phyloP scores from a whole-genome alignment of 2,329 filamentous ascomycete species.

The Teratosphaeria zuluensis region DNA sequence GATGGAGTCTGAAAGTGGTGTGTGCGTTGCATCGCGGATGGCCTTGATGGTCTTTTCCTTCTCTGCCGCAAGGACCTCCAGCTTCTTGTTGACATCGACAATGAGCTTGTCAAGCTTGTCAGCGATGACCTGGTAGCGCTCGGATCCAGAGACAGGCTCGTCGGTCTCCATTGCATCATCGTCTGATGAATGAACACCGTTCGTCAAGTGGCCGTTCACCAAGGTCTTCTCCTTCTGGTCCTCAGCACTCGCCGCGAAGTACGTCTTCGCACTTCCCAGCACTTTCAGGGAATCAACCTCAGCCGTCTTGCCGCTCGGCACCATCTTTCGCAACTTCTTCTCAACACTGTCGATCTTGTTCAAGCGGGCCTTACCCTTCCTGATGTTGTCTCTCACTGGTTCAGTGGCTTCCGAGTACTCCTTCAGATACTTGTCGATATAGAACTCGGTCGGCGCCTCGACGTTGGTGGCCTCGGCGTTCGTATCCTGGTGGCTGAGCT shows the following conservation, averaged over 20 bases:
- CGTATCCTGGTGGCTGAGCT: neutral
- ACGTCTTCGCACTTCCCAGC: constrained; percentile 24
- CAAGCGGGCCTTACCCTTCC: constrained; percentile 20
- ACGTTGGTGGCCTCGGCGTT: constrained; percentile 19
- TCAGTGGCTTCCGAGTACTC: constrained; percentile 39
- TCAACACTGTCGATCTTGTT: constrained; percentile 26
- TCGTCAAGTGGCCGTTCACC: constrained; percentile 9
- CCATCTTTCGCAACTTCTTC: constrained; percentile 28
- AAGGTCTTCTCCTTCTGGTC: constrained; percentile 10
- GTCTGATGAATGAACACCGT: constrained; percentile 8
- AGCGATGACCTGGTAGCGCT: constrained; percentile 16
- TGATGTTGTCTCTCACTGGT: constrained; percentile 36
- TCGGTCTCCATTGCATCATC: constrained; percentile 4
- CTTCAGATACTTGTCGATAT: constrained; percentile 51
- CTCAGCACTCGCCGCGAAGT: constrained; percentile 22
- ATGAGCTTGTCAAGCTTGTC: constrained; percentile 27
- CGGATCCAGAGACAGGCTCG: neutral
- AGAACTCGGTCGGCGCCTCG: constrained; percentile 45
- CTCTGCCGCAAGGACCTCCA: constrained; percentile 17
- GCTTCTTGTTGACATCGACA: constrained; percentile 22
- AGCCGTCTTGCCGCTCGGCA: constrained; percentile 19
- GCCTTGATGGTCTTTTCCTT: constrained; percentile 22
- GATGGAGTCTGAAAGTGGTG: neutral
- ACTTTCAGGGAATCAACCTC: constrained; percentile 29
- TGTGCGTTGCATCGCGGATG: constrained; percentile 7